Conservation (phyloP, 2,329 filamentous ascomycete species). For the Fusarium beomiforme region DNA sequence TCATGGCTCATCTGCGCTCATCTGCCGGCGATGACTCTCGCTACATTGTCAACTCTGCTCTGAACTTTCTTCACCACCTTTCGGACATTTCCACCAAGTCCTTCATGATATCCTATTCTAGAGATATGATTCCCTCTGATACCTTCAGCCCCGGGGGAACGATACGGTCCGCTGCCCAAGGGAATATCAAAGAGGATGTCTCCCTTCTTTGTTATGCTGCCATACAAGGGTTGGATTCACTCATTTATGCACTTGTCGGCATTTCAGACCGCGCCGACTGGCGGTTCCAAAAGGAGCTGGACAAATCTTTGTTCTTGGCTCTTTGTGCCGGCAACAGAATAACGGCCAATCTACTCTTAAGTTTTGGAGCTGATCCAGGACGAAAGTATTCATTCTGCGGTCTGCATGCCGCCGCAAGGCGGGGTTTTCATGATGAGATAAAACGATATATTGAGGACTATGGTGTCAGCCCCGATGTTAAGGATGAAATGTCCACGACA, state of each 20-base stretch:
- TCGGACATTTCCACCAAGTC: neutral
- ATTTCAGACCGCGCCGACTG: neutral
- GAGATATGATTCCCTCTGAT: neutral
- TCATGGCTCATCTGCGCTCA: neutral
- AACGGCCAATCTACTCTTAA: neutral
- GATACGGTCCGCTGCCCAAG: neutral
- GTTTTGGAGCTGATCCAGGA: neutral
- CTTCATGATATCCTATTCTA: neutral
- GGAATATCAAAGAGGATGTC: neutral
- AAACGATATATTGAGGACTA: neutral
- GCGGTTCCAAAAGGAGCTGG: neutral
- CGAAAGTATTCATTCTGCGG: neutral
- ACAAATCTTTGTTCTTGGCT: neutral
- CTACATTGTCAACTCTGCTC: too few species aligned
- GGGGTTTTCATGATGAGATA: neutral
- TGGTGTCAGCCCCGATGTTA: neutral
- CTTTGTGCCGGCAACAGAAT: neutral
- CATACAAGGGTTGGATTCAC: neutral
- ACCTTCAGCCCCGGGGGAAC: neutral
- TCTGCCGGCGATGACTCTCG: neutral
- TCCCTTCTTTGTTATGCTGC: neutral
- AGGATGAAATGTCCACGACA: neutral
- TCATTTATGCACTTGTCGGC: neutral
- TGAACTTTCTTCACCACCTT: neutral
- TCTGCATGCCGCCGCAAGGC: neutral